Base-by-base conservation (phyloP, 495 filamentous ascomycete genomes). In the Daldinia grandis region DNA sequence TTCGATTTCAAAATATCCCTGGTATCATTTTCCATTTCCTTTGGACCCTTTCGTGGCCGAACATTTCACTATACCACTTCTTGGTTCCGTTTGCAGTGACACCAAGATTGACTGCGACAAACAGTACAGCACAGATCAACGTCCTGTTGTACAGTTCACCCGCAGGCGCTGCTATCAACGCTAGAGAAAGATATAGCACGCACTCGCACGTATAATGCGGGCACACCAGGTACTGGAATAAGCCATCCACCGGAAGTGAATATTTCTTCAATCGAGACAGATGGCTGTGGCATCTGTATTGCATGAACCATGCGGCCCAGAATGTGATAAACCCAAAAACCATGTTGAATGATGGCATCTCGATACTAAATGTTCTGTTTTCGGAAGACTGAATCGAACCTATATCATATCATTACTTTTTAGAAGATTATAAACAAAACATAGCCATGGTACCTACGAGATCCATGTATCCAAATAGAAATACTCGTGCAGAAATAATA, bases 141-240 rank as follows among this genome's bases (percentile, higher is more conserved):
- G 95, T 96, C 73, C 82, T 87, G 78, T 98, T 98, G 28, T 92
- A 73, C 62, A 85, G 65, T 28, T 77, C 66, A 5, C 81, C 83
- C 55, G 81, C 73, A 0, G 93, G 94, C 4, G 94, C 93, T 40
- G 90, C 90, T 14, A 92, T 73, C 24, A 97, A 73, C 1, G 93
- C 86, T 66, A 98, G 78, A n/a, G 89, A 87, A 28, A 94, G 68
- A 74, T 98, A 98, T 63, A 97, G 88, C 2, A 92, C 54, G 73
- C 93, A 93, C 76, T 98, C 96, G 51, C 90, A 91, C 0, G 90
- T 90, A 78, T 98, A 99, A 80, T 98, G 95, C n/a, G 96, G 94
- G 66, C 90, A 96, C 9, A 97, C 80, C 17, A 95, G 69, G 31
- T 74, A 79, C 38, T 81, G 81, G 74, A 98, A 99, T 40, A 91